Conservation (phyloP, 805 yeast species). For the Allodekkera sacchari region DNA sequence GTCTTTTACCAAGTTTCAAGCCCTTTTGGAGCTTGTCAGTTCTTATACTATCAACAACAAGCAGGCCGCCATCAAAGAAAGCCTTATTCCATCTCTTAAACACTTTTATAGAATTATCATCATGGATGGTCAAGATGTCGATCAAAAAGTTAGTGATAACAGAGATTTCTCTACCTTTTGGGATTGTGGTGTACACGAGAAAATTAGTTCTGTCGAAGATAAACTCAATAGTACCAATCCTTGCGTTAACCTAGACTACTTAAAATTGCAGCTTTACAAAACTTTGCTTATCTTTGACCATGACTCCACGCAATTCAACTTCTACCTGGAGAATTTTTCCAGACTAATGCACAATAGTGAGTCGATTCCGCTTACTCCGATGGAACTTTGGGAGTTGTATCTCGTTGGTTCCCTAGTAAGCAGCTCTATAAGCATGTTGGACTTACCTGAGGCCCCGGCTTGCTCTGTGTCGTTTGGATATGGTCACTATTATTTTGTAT, state of each 20-base stretch:
- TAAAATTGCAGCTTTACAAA: conserved; percentile 29
- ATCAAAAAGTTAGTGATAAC: conserved; percentile 39
- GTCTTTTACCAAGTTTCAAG: conserved; percentile 40
- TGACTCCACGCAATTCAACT: conserved; percentile 19
- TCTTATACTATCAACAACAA: conserved; percentile 24
- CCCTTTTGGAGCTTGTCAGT: conserved; percentile 27
- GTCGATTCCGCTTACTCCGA: conserved; percentile 20
- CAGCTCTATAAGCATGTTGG: neutral
- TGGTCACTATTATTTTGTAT: conserved; percentile 14
- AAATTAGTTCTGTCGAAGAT: conserved; percentile 11
- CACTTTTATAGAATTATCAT: conserved; percentile 11
- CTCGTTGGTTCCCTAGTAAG: conserved; percentile 9
- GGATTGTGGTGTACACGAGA: conserved; percentile 37
- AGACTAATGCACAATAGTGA: conserved; percentile 3
- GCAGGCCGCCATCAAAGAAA: conserved; percentile 6
- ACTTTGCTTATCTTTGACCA: conserved; percentile 31
- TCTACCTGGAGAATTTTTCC: conserved; percentile 10
- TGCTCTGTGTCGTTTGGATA: conserved; percentile 12
- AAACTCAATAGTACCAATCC: conserved; percentile 18
- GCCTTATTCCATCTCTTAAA: conserved; percentile 9
- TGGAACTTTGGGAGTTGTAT: conserved; percentile 29
- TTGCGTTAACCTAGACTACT: conserved; percentile 18
- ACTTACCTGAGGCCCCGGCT: conserved; percentile 10
- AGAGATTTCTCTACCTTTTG: conserved; percentile 51
- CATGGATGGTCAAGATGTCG: conserved; percentile 17